Percentiles rank a stretch among this genome's conserved stretches.
These are phyloP conservation scores for Pichia sp. DNA, from an alignment of 1,139 yeast species.

Conservation along the genomic window DNA sequence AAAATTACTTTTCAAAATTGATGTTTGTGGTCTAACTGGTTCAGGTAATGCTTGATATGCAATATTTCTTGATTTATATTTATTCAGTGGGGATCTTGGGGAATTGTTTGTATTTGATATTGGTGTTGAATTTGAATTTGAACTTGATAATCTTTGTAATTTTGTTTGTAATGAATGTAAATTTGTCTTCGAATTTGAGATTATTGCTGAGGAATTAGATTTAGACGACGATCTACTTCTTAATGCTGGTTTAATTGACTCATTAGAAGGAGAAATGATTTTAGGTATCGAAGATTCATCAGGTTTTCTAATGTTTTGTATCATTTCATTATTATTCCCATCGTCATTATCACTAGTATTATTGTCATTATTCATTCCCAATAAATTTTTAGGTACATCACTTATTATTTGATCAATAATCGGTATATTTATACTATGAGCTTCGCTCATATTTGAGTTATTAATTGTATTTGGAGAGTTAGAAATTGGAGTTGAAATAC, in stretches of 20 bases:
- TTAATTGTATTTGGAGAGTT: not conserved
- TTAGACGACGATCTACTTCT: no score
- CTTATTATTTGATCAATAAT: no score
- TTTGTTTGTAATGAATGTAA: conserved; percentile 8
- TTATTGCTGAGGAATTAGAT: no score
- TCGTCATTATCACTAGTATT: not conserved
- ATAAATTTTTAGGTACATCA: no score
- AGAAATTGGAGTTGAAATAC: not conserved
- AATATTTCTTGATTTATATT: conserved; percentile 6
- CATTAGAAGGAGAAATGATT: no score
- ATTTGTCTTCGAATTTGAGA: no score
- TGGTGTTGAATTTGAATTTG: not conserved
- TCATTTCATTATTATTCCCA: no score
- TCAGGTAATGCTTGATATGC: conserved; percentile 11
- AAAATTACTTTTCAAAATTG: conserved; percentile 27
- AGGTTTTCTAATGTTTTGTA: not conserved
- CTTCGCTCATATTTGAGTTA: not conserved
- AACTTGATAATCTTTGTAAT: conserved; percentile 5
- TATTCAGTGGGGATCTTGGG: conserved; percentile 12
- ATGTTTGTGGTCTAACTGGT: conserved; percentile 26
- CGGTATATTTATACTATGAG: no score
- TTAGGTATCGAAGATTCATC: no score
- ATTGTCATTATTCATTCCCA: not conserved
- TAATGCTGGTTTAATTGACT: no score
- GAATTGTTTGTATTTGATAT: no score